These are phyloP conservation scores for Eremomyces bilateralis DNA, from an alignment of 495 filamentous ascomycete genomes.

Conservation along the genomic window DNA sequence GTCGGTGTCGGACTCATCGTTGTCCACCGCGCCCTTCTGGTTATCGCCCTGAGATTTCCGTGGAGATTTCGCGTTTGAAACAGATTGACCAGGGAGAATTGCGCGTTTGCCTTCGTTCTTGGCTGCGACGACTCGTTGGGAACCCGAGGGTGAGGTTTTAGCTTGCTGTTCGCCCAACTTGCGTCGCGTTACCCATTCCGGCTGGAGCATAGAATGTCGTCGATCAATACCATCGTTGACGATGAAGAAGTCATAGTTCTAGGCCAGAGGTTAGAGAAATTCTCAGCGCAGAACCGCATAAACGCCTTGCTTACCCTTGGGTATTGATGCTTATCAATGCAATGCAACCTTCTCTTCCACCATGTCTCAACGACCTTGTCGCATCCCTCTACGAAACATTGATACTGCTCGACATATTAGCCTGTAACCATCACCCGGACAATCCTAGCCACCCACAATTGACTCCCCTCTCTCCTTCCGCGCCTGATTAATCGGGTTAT, in stretches of 20 bases:
- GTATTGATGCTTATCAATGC: constrained; percentile 89
- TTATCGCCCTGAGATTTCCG: constrained; percentile 1
- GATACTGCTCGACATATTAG: constrained; percentile 33
- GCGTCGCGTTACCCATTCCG: constrained; percentile 28
- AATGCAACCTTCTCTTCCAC: constrained; percentile 63
- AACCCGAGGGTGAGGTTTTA: constrained; percentile 18
- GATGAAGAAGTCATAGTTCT: constrained; percentile 76
- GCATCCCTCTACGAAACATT: constrained; percentile 76
- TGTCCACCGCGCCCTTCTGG: background rate
- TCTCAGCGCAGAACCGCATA: background rate
- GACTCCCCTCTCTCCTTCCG: constrained; percentile 61
- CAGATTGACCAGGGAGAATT: too few species aligned
- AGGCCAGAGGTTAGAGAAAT: too few species aligned
- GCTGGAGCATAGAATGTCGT: constrained; percentile 49
- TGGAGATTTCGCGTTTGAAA: background rate
- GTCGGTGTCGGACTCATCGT: background rate
- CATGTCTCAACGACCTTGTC: constrained; percentile 67
- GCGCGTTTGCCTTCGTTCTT: too few species aligned
- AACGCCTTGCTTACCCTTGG: constrained; percentile 32
- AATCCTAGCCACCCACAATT: constrained; percentile 40
- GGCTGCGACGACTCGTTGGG: too few species aligned
- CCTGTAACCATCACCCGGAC: background rate
- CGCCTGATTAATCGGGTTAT: constrained; percentile 59
- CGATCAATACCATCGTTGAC: constrained; percentile 78
- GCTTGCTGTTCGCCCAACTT: too few species aligned